Conservation (phyloP, 495 filamentous ascomycete species). For the Aspergillus taichungensis region DNA sequence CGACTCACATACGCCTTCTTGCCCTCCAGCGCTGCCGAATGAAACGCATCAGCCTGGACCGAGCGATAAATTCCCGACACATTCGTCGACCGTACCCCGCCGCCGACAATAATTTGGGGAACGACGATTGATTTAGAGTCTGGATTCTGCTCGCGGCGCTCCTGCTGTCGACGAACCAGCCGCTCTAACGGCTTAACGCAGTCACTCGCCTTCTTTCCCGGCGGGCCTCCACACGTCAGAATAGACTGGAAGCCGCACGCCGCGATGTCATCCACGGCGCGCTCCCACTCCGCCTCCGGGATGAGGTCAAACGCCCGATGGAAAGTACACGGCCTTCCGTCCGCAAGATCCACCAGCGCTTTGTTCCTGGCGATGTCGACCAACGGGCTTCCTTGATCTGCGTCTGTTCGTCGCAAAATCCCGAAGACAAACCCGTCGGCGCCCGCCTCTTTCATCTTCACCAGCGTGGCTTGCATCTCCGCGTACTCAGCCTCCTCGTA, state of each 20-base stretch:
- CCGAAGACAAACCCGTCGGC: slow-evolving; percentile 46
- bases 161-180: neutral
- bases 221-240: slow-evolving; percentile 38
- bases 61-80: no score
- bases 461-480: slow-evolving; percentile 31
- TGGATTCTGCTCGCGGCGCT: no score
- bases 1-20: no score
- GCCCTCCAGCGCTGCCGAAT: no score
- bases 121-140: no score
- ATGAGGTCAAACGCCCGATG: slow-evolving; percentile 45
- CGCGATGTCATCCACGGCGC: slow-evolving; percentile 22
- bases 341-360: slow-evolving; percentile 30
- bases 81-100: no score
- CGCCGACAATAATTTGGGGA: no score
- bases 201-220: slow-evolving; percentile 11
- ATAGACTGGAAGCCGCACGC: slow-evolving; percentile 37
- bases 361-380: slow-evolving; percentile 30
- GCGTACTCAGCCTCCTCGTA: slow-evolving; percentile 31
- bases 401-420: slow-evolving; percentile 17
- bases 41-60: no score
- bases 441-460: slow-evolving; percentile 19
- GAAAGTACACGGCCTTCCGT: slow-evolving; percentile 41
- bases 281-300: slow-evolving; percentile 16
- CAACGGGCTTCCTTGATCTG: neutral
- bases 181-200: slow-evolving; percentile 9